These are phyloP conservation scores for Physocladia obscura DNA, from an alignment of 192 early-diverging fungal species.

Conservation along the genomic window DNA sequence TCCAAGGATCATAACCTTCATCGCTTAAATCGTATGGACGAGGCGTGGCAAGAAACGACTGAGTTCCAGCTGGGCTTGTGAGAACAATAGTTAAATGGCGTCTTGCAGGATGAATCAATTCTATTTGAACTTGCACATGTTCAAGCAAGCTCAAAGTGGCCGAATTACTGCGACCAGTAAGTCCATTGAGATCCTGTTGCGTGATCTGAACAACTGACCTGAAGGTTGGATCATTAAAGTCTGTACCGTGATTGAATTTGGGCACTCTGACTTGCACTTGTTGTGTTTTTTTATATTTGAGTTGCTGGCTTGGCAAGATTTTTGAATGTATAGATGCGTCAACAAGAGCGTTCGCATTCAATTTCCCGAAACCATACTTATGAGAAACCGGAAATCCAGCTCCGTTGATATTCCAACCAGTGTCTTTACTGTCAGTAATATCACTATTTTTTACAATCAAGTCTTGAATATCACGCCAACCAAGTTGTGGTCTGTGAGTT, in stretches of 20 bases:
- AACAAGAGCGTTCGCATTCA: constrained; percentile 82
- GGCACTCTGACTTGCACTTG: constrained; percentile 35
- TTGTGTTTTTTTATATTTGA: constrained; percentile 40
- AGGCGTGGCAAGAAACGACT: constrained; percentile 47
- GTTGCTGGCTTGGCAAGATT: constrained; percentile 65
- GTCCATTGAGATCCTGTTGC: constrained; percentile 33
- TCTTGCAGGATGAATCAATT: constrained; percentile 65
- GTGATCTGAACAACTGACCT: constrained; percentile 32
- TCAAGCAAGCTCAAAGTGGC: constrained; percentile 62
- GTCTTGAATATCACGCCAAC: constrained; percentile 93
- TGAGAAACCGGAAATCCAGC: constrained; percentile 79
- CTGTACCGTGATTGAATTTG: not conserved
- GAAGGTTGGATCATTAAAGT: constrained; percentile 28
- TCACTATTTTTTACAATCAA: constrained; percentile 76
- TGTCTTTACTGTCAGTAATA: constrained; percentile 65
- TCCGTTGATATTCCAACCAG: constrained; percentile 71
- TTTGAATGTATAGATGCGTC: constrained; percentile 58
- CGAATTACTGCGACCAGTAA: not conserved
- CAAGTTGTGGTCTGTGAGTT: constrained; percentile 73
- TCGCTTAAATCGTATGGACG: constrained; percentile 34
- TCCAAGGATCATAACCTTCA: constrained; percentile 54
- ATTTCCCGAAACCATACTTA: constrained; percentile 89
- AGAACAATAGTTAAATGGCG: constrained; percentile 42
- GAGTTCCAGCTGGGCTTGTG: constrained; percentile 38
- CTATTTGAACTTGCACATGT: constrained; percentile 81